phyloP scores from a whole-genome alignment of 768 basidiomycete genomes.

The Hortiboletus flavorubellus region DNA sequence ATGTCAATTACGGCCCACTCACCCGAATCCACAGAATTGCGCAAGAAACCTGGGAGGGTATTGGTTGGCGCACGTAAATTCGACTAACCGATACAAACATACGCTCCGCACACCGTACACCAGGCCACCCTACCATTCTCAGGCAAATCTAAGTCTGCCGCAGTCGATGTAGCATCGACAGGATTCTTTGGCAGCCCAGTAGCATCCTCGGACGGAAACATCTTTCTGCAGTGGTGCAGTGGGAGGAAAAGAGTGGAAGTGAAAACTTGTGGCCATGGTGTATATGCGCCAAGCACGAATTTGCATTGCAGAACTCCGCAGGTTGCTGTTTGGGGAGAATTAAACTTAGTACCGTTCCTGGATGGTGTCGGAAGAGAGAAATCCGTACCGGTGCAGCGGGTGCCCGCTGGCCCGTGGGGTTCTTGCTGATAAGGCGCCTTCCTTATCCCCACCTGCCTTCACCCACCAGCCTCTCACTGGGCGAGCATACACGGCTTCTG shows the following conservation, averaged over 20 bases:
- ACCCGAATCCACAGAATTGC: slow-evolving; percentile 28
- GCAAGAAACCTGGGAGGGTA: slow-evolving; percentile 21
- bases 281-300: not conserved
- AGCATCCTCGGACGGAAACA: not conserved
- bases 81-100: not conserved
- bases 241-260: not conserved
- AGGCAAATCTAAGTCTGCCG: slow-evolving; percentile 1
- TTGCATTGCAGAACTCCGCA: not conserved
- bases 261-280: not conserved
- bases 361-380: too few relatives aligned
- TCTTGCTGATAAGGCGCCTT: too few relatives aligned
- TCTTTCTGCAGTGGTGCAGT: not conserved
- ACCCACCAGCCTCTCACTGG: too few relatives aligned
- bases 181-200: not conserved
- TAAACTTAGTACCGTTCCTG: too few relatives aligned
- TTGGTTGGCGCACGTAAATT: not conserved
- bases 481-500: too few relatives aligned
- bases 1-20: not conserved
- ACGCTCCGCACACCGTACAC: slow-evolving; percentile 28
- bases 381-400: too few relatives aligned
- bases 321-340: too few relatives aligned
- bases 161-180: not conserved
- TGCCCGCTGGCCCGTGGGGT: too few relatives aligned
- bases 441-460: too few relatives aligned
- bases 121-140: slow-evolving; percentile 22